A percentile compares a stretch with the other conserved stretches of the same genome.
These are phyloP conservation scores for Theobroma cacao DNA, from an alignment of 345 rosid genomes.

Conservation along the genomic window DNA sequence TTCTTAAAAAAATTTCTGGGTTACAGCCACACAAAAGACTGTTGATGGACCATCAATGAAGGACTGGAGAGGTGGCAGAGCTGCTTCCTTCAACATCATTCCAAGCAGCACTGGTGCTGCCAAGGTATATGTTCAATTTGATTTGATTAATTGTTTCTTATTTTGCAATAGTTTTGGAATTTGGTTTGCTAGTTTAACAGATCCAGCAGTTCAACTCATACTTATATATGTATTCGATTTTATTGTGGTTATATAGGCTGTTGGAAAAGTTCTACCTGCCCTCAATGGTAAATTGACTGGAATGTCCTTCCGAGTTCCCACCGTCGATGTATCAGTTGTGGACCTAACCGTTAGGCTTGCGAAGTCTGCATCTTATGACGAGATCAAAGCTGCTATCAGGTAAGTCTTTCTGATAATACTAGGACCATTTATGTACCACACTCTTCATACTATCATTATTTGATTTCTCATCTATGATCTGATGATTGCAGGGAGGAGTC, in stretches of 20 bases:
- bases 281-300: conserved; percentile 87
- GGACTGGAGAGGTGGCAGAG: conserved; percentile 99
- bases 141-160: not conserved
- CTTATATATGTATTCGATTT: not conserved
- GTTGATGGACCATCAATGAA: conserved; percentile 93
- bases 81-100: conserved; percentile 94
- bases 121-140: conserved; percentile 38
- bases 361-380: conserved; percentile 69
- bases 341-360: conserved; percentile 83
- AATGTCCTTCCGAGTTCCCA: conserved; percentile 96
- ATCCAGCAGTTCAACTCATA: not conserved
- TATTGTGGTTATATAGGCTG: conserved; percentile 41
- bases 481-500: conserved; percentile 58
- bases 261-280: conserved; percentile 76
- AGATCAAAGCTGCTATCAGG: conserved; percentile 75
- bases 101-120: conserved; percentile 97
- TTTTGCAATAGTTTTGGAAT: not conserved
- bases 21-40: conserved; percentile 85
- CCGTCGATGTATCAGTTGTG: conserved; percentile 87
- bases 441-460: not conserved
- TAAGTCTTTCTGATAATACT: conserved; percentile 6
- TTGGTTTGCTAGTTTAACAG: not conserved
- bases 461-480: not conserved
- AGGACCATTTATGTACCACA: not conserved
- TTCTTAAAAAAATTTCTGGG: not conserved